Base-by-base conservation (phyloP, 495 filamentous ascomycete genomes). In the Bombardia bombarda region DNA sequence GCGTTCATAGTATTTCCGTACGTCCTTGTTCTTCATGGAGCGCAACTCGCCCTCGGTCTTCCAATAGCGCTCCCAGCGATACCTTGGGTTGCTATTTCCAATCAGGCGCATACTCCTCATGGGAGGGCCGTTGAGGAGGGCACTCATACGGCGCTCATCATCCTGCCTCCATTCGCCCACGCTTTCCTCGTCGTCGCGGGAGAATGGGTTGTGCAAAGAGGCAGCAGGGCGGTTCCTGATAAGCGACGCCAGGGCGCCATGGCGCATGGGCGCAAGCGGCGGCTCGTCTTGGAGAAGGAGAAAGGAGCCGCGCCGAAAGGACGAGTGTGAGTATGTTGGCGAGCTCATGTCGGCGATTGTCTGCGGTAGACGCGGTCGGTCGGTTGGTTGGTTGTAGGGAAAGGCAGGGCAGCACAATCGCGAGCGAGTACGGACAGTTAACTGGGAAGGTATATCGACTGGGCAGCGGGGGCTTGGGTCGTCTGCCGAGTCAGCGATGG, bases 101-200 rank as follows among this genome's bases (percentile, higher is more conserved):
- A 88, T 88, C 47, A 90, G 64, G 16, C 83, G 66, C 80, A 86
- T 84, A 45, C 77, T 83, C 32, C 85, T 70, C 80, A 87, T 84
- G 50, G 83, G 74, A 10, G 79, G 75, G 19, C 79, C 82, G 47
- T 74, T 72, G 33, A 88, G 70, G 12, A 81, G 57, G 28, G 66
- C 63, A 42, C 58, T 72, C 38, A 74, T 50, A 38, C 71, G 69
- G 18, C 70, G 68, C 58, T 76, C 73, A 14, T 74, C 72, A 28
- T 51, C 49, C 7, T 33, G 31, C 16, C 17, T 22, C 38, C 30
- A 31, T 2, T 54, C 45, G 19, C 28, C 38, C 2, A 13, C 18
- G 31, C 14, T 40, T 17, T 59, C 53, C 13, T 63, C 60, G 5
- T 65, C 60, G 22, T 59, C 59, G 14, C 49, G 43, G 3, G 47